Evolutionary conservation across 1,139 yeast species (phyloP).

Genomic region (Citeromyces siamensis): DNA sequence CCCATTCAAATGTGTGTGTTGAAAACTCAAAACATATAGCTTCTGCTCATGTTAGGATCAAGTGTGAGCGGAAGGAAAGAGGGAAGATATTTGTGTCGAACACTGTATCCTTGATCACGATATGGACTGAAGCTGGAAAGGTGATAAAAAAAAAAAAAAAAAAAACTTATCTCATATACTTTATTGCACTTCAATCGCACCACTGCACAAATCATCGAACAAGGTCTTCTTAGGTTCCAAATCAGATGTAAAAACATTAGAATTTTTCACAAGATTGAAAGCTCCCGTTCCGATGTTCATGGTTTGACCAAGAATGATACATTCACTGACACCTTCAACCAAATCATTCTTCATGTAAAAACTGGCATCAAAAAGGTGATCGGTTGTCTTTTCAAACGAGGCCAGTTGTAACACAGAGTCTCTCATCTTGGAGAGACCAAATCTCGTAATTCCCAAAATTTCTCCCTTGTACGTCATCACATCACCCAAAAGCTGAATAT

Average conservation of each 20-base stretch:
- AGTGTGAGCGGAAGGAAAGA: no score
- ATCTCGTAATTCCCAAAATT: slow-evolving; percentile 94
- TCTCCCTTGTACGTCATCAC: slow-evolving; percentile 99
- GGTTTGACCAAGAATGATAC: slow-evolving; percentile 95
- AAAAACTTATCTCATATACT: not conserved
- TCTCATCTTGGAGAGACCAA: slow-evolving; percentile 97
- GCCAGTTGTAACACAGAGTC: slow-evolving; percentile 96
- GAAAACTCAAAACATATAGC: no score
- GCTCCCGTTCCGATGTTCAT: slow-evolving; percentile 98
- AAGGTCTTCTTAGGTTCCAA: slow-evolving; percentile 41
- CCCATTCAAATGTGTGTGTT: no score
- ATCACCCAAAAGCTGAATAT: slow-evolving; percentile 92
- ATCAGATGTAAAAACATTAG: slow-evolving; percentile 24
- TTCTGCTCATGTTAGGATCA: no score
- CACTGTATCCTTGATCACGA: no score
- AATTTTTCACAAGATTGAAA: slow-evolving; percentile 66
- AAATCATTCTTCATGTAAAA: slow-evolving; percentile 93
- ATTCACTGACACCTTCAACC: slow-evolving; percentile 96
- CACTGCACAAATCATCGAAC: slow-evolving; percentile 37
- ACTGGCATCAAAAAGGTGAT: slow-evolving; percentile 96
- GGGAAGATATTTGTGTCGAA: no score
- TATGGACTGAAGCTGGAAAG: no score
- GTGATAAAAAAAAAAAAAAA: no score
- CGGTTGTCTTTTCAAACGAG: slow-evolving; percentile 96
- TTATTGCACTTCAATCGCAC: no score